phyloP scores from a whole-genome alignment of 805 yeast genomes.

The Yarrowia sp. region DNA sequence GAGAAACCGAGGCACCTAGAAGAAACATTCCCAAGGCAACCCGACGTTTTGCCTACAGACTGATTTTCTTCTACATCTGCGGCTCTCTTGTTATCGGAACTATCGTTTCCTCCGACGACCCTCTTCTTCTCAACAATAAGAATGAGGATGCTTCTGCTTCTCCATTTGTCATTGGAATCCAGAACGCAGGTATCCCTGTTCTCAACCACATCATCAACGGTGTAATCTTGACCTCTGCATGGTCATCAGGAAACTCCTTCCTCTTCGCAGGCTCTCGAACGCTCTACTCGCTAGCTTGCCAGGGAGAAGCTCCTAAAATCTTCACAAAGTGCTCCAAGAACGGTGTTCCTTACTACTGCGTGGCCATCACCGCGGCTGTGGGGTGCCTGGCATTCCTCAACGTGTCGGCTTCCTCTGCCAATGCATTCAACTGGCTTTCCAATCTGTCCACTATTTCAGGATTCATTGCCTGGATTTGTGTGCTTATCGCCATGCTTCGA shows the following conservation, averaged over 20 bases:
- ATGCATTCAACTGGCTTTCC: slow-evolving; percentile 69
- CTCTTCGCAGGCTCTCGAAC: slow-evolving; percentile 67
- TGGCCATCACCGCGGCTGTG: slow-evolving; percentile 65
- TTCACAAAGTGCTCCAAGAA: slow-evolving; percentile 65
- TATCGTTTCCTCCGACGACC: slow-evolving; percentile 74
- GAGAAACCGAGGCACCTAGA: slow-evolving; percentile 82
- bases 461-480: slow-evolving; percentile 67
- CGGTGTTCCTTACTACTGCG: slow-evolving; percentile 80
- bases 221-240: slow-evolving; percentile 62
- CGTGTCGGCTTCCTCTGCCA: slow-evolving; percentile 59
- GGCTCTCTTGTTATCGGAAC: slow-evolving; percentile 75
- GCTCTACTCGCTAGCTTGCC: slow-evolving; percentile 60
- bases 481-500: slow-evolving; percentile 61
- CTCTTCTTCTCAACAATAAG: slow-evolving; percentile 54
- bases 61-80: slow-evolving; percentile 68
- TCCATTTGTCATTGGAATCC: slow-evolving; percentile 67
- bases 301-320: slow-evolving; percentile 69
- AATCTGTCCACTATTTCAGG: slow-evolving; percentile 72
- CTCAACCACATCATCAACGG: slow-evolving; percentile 63
- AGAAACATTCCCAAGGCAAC: slow-evolving; percentile 80
- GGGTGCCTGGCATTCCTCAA: slow-evolving; percentile 74
- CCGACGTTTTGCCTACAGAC: slow-evolving; percentile 73
- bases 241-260: slow-evolving; percentile 65
- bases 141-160: slow-evolving; percentile 69
- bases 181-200: slow-evolving; percentile 60